Conservation (phyloP, 2,329 filamentous ascomycete genomes). For the Exophiala sp. region DNA sequence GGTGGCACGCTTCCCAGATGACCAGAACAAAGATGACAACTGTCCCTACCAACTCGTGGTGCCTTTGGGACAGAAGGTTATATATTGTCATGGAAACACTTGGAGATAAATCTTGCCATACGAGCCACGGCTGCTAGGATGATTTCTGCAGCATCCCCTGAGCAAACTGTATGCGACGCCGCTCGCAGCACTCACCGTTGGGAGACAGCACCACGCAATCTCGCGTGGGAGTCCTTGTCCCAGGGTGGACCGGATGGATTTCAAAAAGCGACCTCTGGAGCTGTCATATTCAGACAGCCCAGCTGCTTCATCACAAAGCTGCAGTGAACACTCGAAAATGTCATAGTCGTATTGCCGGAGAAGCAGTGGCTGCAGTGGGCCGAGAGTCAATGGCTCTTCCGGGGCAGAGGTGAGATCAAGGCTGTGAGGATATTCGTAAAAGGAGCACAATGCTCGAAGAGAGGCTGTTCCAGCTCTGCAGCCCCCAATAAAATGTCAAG, state of each 20-base stretch:
- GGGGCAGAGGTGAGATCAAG: background rate
- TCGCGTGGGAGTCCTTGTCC: constrained; percentile 18
- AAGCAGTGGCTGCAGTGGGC: constrained; percentile 2
- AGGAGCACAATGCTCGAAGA: background rate
- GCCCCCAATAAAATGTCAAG: too few relatives aligned
- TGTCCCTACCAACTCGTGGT: background rate
- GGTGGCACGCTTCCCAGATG: background rate
- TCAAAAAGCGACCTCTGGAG: constrained; percentile 7
- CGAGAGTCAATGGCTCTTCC: background rate
- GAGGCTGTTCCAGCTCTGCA: too few relatives aligned
- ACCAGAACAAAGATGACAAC: background rate
- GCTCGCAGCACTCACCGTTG: background rate
- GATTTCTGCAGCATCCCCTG: constrained; percentile 5
- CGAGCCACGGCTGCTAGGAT: background rate
- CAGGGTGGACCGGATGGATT: constrained; percentile 14
- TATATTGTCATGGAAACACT: constrained; percentile 7
- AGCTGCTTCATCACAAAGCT: constrained; percentile 1
- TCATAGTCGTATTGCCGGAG: background rate
- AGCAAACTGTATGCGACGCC: background rate
- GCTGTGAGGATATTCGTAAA: background rate
- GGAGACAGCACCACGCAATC: constrained; percentile 5
- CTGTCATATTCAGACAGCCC: constrained; percentile 15
- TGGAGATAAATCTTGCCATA: background rate
- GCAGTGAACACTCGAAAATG: background rate
- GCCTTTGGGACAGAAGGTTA: background rate